Conservation (phyloP, 371 early-diverging fungal genomes). For the Rhizopus arrhizus region DNA sequence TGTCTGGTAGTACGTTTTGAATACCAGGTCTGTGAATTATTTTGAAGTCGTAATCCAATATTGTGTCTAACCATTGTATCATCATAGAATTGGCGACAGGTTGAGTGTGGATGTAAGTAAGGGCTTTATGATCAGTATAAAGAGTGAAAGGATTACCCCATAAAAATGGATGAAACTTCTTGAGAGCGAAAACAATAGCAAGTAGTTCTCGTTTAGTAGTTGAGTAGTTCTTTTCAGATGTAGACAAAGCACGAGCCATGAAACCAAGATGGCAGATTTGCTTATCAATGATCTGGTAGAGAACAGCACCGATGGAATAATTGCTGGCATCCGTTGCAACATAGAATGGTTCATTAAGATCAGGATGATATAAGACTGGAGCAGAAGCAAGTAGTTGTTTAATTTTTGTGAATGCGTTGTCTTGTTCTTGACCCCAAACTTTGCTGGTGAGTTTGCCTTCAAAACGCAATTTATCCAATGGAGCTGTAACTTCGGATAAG, state of each 20-base stretch:
- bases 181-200: slow-evolving; percentile 17
- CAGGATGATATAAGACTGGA: too few species aligned
- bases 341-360: too few species aligned
- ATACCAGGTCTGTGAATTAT: slow-evolving; percentile 26
- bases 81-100: slow-evolving; percentile 13
- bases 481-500: too few species aligned
- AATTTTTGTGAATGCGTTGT: too few species aligned
- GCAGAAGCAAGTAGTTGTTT: too few species aligned
- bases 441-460: too few species aligned
- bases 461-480: too few species aligned
- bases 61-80: slow-evolving; percentile 20
- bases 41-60: slow-evolving; percentile 16
- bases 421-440: too few species aligned
- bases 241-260: neutral
- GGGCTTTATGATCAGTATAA: slow-evolving; percentile 23
- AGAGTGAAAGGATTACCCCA: slow-evolving; percentile 23
- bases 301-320: neutral
- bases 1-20: slow-evolving; percentile 23
- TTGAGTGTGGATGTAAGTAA: slow-evolving; percentile 15
- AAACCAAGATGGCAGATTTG: neutral
- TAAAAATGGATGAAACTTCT: slow-evolving; percentile 26
- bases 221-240: neutral
- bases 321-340: neutral
- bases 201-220: slow-evolving; percentile 5
- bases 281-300: neutral